phyloP scores from a whole-genome alignment of 306 rosid species.

The Parietaria judaica region DNA sequence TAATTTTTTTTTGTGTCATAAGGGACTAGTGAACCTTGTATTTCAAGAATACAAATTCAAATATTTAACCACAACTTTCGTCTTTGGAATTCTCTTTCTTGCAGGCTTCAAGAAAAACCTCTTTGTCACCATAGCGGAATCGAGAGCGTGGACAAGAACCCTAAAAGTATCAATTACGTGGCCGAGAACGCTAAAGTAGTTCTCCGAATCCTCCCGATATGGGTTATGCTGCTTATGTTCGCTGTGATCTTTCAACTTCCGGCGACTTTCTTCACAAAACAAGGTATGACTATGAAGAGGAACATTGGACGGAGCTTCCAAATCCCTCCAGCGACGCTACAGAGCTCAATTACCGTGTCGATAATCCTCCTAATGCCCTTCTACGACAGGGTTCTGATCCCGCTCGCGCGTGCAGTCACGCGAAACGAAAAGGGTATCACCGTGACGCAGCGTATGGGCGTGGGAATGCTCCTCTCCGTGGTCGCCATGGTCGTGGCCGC shows the following conservation, averaged over 20 bases:
- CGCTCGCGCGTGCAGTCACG: conserved; percentile 47
- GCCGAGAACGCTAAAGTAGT: conserved; percentile 41
- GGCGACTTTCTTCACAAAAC: conserved; percentile 84
- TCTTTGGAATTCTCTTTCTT: conserved; percentile 6
- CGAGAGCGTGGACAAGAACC: conserved; percentile 25
- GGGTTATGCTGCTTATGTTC: conserved; percentile 89
- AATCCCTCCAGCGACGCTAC: conserved; percentile 94
- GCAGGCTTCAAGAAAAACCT: conserved; percentile 78
- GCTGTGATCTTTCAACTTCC: conserved; percentile 92
- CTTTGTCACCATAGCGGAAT: conserved; percentile 44
- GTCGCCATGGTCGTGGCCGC: conserved; percentile 81
- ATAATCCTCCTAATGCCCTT: conserved; percentile 76
- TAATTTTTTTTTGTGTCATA: too few species aligned
- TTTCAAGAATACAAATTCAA: too few species aligned
- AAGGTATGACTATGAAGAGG: conserved; percentile 94
- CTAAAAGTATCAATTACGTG: conserved; percentile 20
- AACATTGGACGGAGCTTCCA: conserved; percentile 56
- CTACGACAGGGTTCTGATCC: conserved; percentile 63
- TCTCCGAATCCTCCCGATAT: conserved; percentile 65
- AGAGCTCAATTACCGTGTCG: conserved; percentile 68
- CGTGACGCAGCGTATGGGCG: conserved; percentile 87
- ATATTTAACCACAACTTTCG: too few species aligned
- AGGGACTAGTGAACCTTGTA: too few species aligned
- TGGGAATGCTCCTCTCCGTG: conserved; percentile 83
- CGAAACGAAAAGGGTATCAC: conserved; percentile 53